Evolutionary conservation across 1,139 yeast species (phyloP).

Genomic region (Nakaseomyces sp.): DNA sequence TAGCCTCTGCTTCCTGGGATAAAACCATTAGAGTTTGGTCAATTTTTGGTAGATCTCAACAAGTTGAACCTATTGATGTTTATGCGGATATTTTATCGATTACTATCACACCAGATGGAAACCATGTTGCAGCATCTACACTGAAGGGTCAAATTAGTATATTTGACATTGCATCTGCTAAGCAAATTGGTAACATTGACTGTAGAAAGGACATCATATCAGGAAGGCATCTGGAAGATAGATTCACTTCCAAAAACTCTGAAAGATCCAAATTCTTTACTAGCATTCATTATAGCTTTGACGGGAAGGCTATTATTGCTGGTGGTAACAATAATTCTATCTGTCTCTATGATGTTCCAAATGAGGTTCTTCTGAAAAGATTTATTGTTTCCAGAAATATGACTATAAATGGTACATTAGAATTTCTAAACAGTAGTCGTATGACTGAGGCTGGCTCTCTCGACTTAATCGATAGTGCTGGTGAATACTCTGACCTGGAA

Average conservation of each 20-base stretch:
- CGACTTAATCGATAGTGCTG: conserved; percentile 73
- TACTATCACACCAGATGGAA: conserved; percentile 85
- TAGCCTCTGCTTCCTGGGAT: conserved; percentile 97
- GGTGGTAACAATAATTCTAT: conserved; percentile 91
- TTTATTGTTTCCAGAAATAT: conserved; percentile 82
- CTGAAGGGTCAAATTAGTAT: conserved; percentile 80
- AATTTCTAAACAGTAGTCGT: conserved; percentile 65
- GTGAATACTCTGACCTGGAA: conserved; percentile 79
- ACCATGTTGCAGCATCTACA: conserved; percentile 79
- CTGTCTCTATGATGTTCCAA: conserved; percentile 80
- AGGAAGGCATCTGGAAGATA: conserved; percentile 80
- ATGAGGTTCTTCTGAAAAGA: conserved; percentile 74
- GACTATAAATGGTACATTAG: conserved; percentile 83
- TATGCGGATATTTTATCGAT: conserved; percentile 79
- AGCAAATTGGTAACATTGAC: conserved; percentile 76
- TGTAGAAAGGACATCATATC: conserved; percentile 76
- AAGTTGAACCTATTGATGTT: conserved; percentile 84
- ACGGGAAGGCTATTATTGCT: conserved; percentile 79
- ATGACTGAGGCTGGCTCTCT: conserved; percentile 86
- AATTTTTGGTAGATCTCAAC: conserved; percentile 74
- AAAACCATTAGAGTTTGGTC: conserved; percentile 90
- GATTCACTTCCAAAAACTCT: conserved; percentile 73
- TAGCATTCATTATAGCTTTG: conserved; percentile 76
- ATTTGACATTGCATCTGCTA: conserved; percentile 76
- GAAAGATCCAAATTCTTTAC: conserved; percentile 79